phyloP scores from a whole-genome alignment of 2,329 filamentous ascomycete species.

The Emmonsia crescens region DNA sequence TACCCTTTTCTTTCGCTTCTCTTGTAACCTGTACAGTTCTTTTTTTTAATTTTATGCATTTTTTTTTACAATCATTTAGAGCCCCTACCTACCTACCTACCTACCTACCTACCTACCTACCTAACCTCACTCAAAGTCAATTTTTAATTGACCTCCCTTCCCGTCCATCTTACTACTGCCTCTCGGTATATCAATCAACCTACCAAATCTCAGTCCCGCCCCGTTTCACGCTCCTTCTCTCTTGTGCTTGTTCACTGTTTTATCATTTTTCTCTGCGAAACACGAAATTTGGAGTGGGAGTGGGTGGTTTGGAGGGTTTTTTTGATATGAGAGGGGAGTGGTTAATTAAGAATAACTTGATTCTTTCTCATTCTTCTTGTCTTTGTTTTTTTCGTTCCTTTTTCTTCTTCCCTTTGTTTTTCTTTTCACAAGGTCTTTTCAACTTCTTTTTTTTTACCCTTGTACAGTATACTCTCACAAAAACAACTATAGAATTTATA shows the following conservation, averaged over 20 bases:
- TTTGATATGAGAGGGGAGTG: too few relatives aligned
- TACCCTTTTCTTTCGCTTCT: not conserved
- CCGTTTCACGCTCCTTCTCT: not conserved
- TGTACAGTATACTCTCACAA: constrained; percentile 16
- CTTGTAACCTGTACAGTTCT: not conserved
- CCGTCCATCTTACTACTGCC: too few relatives aligned
- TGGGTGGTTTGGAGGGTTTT: too few relatives aligned
- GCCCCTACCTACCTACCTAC: not conserved
- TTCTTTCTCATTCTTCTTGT: not conserved
- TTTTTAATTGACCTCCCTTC: not conserved
- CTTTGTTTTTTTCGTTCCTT: constrained; percentile 12
- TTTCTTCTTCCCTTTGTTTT: constrained; percentile 12
- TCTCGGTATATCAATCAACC: not conserved
- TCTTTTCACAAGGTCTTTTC: too few relatives aligned
- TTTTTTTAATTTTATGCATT: not conserved
- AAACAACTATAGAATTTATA: not conserved
- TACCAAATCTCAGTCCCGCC: not conserved
- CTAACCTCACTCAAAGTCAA: not conserved
- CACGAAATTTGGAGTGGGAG: too few relatives aligned
- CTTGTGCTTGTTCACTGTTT: too few relatives aligned
- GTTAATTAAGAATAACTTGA: too few relatives aligned
- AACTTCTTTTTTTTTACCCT: too few relatives aligned
- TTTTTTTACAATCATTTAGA: not conserved
- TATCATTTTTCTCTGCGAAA: too few relatives aligned
- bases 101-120: too few relatives aligned